These are phyloP conservation scores for Paramyrothecium roridum DNA, from an alignment of 2,329 filamentous ascomycete species.

Conservation along the genomic window DNA sequence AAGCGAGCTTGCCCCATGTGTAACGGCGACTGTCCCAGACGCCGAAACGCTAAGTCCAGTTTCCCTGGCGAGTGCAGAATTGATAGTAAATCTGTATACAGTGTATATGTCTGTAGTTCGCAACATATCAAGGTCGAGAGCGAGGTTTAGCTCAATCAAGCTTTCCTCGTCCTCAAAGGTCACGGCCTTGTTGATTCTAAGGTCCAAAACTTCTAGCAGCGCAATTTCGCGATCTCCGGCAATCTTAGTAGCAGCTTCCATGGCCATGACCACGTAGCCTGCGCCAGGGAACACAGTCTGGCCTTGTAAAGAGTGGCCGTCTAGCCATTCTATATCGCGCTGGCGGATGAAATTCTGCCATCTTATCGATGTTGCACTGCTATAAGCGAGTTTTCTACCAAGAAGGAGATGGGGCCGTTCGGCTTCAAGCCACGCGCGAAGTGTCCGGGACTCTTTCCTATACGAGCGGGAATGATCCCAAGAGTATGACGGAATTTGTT, in stretches of 20 bases:
- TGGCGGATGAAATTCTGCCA: constrained; percentile 20
- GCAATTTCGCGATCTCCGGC: background rate
- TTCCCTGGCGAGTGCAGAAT: background rate
- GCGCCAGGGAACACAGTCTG: constrained; percentile 36
- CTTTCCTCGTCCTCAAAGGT: constrained; percentile 7
- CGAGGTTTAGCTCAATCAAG: constrained; percentile 7
- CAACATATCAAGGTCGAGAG: background rate
- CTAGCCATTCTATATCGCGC: constrained; percentile 32
- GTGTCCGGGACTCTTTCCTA: background rate
- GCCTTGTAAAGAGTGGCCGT: constrained; percentile 28
- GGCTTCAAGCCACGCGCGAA: background rate
- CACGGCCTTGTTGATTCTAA: background rate
- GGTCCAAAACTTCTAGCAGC: background rate
- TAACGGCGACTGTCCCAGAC: background rate
- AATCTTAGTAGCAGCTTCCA: constrained; percentile 20
- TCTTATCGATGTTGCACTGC: background rate
- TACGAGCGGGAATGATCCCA: background rate
- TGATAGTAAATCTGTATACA: background rate
- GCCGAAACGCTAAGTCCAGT: background rate
- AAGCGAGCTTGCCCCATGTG: background rate
- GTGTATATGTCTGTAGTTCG: background rate
- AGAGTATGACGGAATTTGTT: background rate
- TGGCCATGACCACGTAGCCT: constrained; percentile 31
- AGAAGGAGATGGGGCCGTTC: background rate
- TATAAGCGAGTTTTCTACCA: background rate